Percentiles rank a stretch among this genome's conserved stretches.
Conservation (phyloP, 106 monocot genomes). For the Hemerocallis citrina region DNA sequence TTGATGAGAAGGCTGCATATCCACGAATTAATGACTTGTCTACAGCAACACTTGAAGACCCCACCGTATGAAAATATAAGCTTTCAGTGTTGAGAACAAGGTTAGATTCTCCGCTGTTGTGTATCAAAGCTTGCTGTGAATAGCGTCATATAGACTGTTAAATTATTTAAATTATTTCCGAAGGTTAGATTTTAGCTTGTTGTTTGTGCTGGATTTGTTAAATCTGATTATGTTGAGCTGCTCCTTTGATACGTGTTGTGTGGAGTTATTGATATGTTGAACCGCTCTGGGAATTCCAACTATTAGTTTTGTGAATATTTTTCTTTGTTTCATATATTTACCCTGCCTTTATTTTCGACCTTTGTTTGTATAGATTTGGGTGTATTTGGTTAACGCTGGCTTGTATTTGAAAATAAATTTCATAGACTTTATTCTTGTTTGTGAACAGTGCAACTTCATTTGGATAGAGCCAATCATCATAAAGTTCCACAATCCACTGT, state of each 20-base stretch:
- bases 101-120: not conserved
- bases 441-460: no score
- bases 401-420: no score
- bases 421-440: no score
- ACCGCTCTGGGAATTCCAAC: no score
- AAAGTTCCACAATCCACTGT: no score
- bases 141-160: constrained; percentile 3
- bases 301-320: no score
- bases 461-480: no score
- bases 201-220: not conserved
- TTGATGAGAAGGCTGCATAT: constrained; percentile 68
- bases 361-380: no score
- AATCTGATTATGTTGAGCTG: not conserved
- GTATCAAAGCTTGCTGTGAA: not conserved
- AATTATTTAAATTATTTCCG: constrained; percentile 3
- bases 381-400: no score
- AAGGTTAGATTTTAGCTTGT: not conserved
- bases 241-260: not conserved
- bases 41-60: constrained; percentile 51
- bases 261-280: not conserved
- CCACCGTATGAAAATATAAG: constrained; percentile 18
- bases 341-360: no score
- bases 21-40: constrained; percentile 51
- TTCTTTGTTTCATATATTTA: no score
- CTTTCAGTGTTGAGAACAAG: not conserved